These are phyloP conservation scores for Cyanodermella asteris DNA, from an alignment of 2,329 filamentous ascomycete genomes.

Conservation along the genomic window DNA sequence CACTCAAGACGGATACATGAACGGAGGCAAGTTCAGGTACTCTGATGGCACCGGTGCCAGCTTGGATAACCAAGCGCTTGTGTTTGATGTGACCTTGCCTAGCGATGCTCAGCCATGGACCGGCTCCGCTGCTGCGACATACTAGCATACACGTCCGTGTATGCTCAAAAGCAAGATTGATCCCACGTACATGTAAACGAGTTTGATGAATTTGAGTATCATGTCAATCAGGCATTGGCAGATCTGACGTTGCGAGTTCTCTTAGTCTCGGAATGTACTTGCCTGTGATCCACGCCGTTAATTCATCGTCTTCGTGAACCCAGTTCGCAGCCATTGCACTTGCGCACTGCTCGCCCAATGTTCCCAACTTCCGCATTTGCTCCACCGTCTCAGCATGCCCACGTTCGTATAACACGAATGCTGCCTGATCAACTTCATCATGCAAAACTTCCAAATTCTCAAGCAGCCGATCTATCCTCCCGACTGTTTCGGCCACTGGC, in stretches of 20 bases:
- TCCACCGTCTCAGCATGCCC: constrained; percentile 36
- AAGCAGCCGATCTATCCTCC: constrained; percentile 4
- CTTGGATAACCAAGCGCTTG: constrained; percentile 34
- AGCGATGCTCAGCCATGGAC: no score
- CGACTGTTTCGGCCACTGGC: constrained; percentile 1
- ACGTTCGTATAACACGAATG: constrained; percentile 49
- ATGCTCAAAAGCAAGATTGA: no score
- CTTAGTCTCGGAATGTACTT: no score
- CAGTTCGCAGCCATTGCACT: constrained; percentile 37
- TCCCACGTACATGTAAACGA: no score
- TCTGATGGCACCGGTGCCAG: constrained; percentile 34
- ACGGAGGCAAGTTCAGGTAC: constrained; percentile 34
- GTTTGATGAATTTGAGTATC: no score
- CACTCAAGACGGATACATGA: constrained; percentile 42
- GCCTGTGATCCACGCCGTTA: constrained; percentile 58
- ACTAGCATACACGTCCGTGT: no score
- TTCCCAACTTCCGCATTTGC: constrained; percentile 36
- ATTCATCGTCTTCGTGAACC: constrained; percentile 49
- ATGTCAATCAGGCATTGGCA: no score
- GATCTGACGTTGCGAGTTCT: no score
- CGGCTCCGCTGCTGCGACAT: no score
- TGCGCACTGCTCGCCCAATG: constrained; percentile 33
- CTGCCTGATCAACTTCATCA: constrained; percentile 47
- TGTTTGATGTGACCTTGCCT: constrained; percentile 18
- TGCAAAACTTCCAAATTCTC: constrained; percentile 25